Evolutionary conservation across 2,329 filamentous ascomycete genomes (phyloP).

Genomic region (Hypoxylon sp.): DNA sequence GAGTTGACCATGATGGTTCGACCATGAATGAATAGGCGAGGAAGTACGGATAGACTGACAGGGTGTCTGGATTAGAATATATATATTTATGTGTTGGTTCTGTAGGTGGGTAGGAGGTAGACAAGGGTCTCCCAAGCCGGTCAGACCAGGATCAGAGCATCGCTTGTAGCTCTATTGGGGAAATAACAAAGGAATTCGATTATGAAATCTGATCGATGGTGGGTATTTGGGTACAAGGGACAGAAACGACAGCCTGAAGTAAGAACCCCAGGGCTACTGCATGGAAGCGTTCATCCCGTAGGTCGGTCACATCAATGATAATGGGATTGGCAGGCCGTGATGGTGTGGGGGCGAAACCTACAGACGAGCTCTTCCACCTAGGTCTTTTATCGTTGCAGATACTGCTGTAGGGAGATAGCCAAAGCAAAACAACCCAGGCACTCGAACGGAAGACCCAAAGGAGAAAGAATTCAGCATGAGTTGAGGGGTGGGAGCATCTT

Average conservation of each 20-base stretch:
- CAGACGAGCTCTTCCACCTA: slow-evolving; percentile 14
- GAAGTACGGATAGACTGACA: slow-evolving; percentile 3
- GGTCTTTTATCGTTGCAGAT: neutral
- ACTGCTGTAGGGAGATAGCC: slow-evolving; percentile 1
- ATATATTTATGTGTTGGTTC: slow-evolving; percentile 19
- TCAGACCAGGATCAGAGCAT: slow-evolving; percentile 1
- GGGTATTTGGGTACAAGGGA: neutral
- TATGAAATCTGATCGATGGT: slow-evolving; percentile 18
- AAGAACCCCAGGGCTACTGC: slow-evolving; percentile 19
- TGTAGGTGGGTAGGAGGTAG: neutral
- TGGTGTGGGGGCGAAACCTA: slow-evolving; percentile 10
- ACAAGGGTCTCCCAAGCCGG: neutral
- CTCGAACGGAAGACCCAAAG: neutral
- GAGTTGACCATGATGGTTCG: slow-evolving; percentile 4
- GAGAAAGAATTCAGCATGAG: neutral
- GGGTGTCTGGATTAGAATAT: slow-evolving; percentile 9
- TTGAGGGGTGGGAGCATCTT: neutral
- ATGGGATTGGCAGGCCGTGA: slow-evolving; percentile 12
- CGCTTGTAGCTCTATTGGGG: slow-evolving; percentile 12
- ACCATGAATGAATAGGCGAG: neutral
- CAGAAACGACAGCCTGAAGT: slow-evolving; percentile 9
- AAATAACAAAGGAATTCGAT: slow-evolving; percentile 20
- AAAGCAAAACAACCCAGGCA: neutral
- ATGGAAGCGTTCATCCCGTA: slow-evolving; percentile 20
- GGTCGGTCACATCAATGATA: slow-evolving; percentile 22